Evolutionary conservation across 805 yeast genomes (phyloP).

Genomic region (Phaffomyces thermotolerans): DNA sequence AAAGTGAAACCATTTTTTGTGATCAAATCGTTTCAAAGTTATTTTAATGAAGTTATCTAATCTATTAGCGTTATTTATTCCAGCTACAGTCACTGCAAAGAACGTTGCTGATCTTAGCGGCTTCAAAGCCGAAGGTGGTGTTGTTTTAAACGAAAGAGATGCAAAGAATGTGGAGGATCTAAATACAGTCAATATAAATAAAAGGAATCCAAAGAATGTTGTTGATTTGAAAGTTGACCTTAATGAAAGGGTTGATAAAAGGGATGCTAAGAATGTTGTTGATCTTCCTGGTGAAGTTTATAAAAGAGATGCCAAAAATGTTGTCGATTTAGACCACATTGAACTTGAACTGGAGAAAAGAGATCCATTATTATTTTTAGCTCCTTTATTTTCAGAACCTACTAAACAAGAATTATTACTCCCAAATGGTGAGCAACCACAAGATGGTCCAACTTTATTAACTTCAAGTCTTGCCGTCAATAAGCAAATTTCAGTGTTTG

Average conservation of each 20-base stretch:
- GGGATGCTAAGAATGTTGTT: too few species aligned
- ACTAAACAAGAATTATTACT: slow-evolving; percentile 8
- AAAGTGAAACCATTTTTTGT: too few species aligned
- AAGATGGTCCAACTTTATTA: slow-evolving; percentile 21
- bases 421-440: slow-evolving; percentile 24
- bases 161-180: too few species aligned
- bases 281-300: too few species aligned
- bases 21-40: too few species aligned
- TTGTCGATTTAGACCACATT: neutral
- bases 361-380: neutral
- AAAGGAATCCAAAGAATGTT: too few species aligned
- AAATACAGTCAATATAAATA: too few species aligned
- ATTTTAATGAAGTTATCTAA: slow-evolving; percentile 1
- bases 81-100: neutral
- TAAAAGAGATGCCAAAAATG: neutral
- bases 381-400: slow-evolving; percentile 18
- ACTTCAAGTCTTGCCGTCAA: slow-evolving; percentile 27
- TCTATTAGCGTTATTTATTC: neutral
- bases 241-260: too few species aligned
- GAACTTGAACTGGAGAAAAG: neutral
- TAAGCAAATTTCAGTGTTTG: slow-evolving; percentile 49
- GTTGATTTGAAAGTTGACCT: too few species aligned
- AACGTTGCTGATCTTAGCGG: too few species aligned
- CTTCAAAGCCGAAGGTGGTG: too few species aligned
- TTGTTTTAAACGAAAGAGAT: too few species aligned